Percentiles rank a stretch among this genome's conserved stretches.
These are phyloP conservation scores for Entomortierella chlamydospora DNA, from an alignment of 192 early-diverging fungal genomes.

Conservation along the genomic window DNA sequence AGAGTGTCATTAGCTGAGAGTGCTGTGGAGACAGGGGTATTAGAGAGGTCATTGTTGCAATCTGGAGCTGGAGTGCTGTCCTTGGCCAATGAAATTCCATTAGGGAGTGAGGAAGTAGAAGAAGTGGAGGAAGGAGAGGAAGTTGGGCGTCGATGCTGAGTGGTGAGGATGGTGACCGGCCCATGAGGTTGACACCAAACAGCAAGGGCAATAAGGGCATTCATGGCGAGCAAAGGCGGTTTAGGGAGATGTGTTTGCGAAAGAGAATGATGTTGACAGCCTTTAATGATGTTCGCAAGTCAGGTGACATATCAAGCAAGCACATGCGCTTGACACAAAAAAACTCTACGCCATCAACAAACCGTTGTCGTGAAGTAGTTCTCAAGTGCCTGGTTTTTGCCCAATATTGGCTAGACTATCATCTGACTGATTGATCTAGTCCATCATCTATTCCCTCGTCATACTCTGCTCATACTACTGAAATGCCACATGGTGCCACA, in stretches of 20 bases:
- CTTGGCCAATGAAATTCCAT: not conserved
- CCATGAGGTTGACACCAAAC: constrained; percentile 55
- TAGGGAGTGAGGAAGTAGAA: constrained; percentile 5
- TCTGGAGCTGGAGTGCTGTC: not conserved
- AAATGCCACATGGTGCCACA: not conserved
- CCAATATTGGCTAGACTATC: no score
- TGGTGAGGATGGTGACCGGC: constrained; percentile 54
- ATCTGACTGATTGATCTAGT: no score
- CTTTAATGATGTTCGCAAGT: no score
- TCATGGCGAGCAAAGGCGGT: constrained; percentile 28
- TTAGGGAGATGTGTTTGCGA: not conserved
- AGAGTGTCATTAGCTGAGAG: not conserved
- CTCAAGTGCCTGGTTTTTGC: no score
- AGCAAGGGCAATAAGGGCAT: constrained; percentile 51
- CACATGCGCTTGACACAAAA: no score
- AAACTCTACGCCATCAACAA: no score
- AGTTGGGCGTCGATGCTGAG: constrained; percentile 44
- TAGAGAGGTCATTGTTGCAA: not conserved
- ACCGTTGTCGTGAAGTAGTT: no score
- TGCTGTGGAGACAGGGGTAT: not conserved
- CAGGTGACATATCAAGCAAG: no score
- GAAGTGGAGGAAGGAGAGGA: constrained; percentile 11
- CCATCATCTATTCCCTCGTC: no score
- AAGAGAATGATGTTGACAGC: no score
- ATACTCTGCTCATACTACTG: no score